Evolutionary conservation across 106 monocot genomes (phyloP).

Genomic region (Allium fistulosum): DNA sequence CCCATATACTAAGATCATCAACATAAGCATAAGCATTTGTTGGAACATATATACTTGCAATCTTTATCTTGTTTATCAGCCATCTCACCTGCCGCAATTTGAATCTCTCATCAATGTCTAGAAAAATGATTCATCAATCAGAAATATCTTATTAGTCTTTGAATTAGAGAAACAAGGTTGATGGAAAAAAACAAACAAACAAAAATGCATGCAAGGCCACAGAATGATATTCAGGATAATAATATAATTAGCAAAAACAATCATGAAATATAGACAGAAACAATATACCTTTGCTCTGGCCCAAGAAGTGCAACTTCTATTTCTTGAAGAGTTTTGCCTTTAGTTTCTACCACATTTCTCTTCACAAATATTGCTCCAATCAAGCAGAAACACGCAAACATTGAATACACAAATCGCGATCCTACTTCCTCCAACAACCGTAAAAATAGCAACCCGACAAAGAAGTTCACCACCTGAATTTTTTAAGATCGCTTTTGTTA

Average conservation of each 20-base stretch:
- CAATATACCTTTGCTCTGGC: conserved; percentile 32
- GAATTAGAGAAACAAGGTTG: no score
- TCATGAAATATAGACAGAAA: background rate
- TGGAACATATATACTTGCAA: no score
- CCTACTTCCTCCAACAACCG: conserved; percentile 62
- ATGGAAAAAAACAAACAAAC: no score
- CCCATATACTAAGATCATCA: no score
- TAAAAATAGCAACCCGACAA: conserved; percentile 76
- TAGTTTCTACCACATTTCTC: conserved; percentile 83
- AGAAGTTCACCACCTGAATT: conserved; percentile 80
- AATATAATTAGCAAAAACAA: no score
- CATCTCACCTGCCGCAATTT: background rate
- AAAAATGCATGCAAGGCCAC: no score
- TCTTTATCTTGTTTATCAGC: background rate
- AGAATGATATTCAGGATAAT: no score
- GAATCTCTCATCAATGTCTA: background rate
- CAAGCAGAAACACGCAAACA: conserved; percentile 57
- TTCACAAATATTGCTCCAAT: conserved; percentile 68
- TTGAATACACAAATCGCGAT: conserved; percentile 43
- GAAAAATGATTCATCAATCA: background rate
- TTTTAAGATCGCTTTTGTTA: background rate
- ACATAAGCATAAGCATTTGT: no score
- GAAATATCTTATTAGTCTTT: no score
- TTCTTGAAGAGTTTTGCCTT: conserved; percentile 85
- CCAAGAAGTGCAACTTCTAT: conserved; percentile 75